Base-by-base conservation (phyloP, 2,329 filamentous ascomycete species). In the Penicillium paneum region DNA sequence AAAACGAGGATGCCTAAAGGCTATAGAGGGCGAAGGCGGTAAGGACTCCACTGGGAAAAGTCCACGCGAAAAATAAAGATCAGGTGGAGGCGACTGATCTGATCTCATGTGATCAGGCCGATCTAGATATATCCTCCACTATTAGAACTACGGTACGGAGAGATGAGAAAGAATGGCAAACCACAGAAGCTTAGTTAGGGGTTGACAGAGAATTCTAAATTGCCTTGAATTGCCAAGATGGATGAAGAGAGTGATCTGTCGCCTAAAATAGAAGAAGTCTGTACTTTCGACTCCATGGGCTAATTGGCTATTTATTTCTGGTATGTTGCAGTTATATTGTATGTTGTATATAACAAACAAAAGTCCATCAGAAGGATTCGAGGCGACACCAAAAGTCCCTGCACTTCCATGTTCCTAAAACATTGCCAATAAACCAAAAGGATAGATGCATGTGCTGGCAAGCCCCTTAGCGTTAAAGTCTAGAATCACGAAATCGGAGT, bases 71-170 rank as follows among this genome's bases (percentile, higher is more conserved):
- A 32, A 32, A 3, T 15, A 39, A 38, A 21, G 1, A 26, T 41
- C 51, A 58, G 57, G 61, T 63, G 61, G 59, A 59, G 54, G 57
- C 55, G 48, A 58, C 19, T 56, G 54, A 64, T 60, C 59, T 53
- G 36, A 38, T 28, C 39, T 54, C 28, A 12, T 29, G 31, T 52
- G 21, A 41, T n/a, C 32, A 45, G 8, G 34, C 24, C 8, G 35
- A 35, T 43, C 32, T 49, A 5, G 24, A 43, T 44, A 19, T 38
- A 26, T 26, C n/a, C 11, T 41, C 21, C 21, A 24, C 21, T 24
- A 24, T 24, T 8, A 13, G 17, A 34, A n/a, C 15, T 3, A 35
- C 21, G 3, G 21, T 21, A 21, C 4, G 4, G 21, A 11, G 21
- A 13, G n/a, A 8, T 34, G 31, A 36, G 15, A 24, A 1, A 45